Conservation (phyloP, 2,329 filamentous ascomycete species). For the Botrytis byssoidea region DNA sequence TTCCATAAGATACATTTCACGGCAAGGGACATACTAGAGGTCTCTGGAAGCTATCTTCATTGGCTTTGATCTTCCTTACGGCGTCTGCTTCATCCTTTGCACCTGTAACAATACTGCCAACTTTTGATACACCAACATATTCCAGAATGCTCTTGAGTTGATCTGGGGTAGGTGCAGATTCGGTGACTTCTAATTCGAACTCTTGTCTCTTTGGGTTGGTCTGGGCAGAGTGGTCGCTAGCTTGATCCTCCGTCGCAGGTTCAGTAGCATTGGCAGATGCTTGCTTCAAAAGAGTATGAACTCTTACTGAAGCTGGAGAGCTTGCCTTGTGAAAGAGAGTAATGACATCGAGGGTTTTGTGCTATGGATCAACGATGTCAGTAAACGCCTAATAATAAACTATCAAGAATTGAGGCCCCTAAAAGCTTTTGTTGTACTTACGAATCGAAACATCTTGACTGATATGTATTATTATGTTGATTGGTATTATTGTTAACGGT, state of each 20-base stretch:
- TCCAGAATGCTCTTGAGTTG: constrained; percentile 82
- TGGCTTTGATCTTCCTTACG: constrained; percentile 72
- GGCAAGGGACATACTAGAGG: constrained; percentile 64
- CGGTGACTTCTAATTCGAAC: constrained; percentile 85
- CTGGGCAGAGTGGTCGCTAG: constrained; percentile 63
- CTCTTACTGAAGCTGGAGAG: constrained; percentile 68
- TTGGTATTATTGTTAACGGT: constrained; percentile 3
- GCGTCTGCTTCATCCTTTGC: constrained; percentile 75
- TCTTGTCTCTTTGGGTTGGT: constrained; percentile 54
- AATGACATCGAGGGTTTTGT: constrained; percentile 82
- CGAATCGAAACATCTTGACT: constrained; percentile 41
- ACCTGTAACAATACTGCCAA: constrained; percentile 67
- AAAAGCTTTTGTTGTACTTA: constrained; percentile 26
- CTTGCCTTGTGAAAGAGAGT: constrained; percentile 92
- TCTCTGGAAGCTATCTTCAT: constrained; percentile 64
- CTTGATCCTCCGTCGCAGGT: constrained; percentile 71
- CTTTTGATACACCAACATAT: constrained; percentile 66
- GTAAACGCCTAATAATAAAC: constrained; percentile 10
- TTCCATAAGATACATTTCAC: not conserved
- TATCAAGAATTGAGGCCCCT: not conserved
- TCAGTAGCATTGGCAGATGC: constrained; percentile 67
- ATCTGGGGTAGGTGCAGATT: constrained; percentile 74
- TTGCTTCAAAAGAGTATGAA: constrained; percentile 76
- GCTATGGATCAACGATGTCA: constrained; percentile 46
- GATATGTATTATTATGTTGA: not conserved